These are phyloP conservation scores for Ceratobasidium sp. DNA, from an alignment of 1,284 basidiomycete genomes.

Conservation along the genomic window DNA sequence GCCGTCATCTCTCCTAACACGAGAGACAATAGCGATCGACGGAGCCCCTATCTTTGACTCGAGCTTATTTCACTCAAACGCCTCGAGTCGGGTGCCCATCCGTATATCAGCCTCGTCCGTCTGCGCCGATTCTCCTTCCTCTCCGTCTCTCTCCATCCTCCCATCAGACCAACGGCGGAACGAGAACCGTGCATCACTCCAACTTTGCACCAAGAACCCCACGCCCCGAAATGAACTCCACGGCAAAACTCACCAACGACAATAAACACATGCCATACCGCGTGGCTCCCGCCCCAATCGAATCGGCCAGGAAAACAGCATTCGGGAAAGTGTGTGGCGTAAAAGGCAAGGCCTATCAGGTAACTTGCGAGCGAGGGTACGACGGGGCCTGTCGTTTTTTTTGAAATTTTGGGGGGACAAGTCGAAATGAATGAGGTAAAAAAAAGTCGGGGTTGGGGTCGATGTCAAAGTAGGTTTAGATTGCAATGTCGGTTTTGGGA, in stretches of 20 bases:
- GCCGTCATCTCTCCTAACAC: neutral
- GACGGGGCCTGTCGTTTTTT: constrained; percentile 62
- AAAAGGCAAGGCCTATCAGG: constrained; percentile 79
- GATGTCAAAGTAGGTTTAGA: neutral
- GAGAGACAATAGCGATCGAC: neutral
- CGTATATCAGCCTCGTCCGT: neutral
- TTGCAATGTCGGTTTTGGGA: constrained; percentile 7
- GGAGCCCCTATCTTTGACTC: constrained; percentile 1
- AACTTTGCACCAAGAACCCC: neutral
- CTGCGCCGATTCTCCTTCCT: neutral
- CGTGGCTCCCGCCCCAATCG: constrained; percentile 78
- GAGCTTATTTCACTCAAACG: constrained; percentile 8
- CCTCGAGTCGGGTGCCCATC: neutral
- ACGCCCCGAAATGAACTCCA: neutral
- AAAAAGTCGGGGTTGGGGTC: neutral
- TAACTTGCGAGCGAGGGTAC: constrained; percentile 75
- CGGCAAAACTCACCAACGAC: constrained; percentile 56
- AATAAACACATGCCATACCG: constrained; percentile 89
- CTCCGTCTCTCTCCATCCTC: neutral
- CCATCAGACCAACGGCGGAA: neutral
- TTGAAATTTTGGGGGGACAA: constrained; percentile 3
- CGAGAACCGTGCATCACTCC: neutral
- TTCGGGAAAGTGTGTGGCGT: constrained; percentile 82
- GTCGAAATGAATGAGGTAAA: constrained; percentile 1
- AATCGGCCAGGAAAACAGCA: constrained; percentile 67